Base-by-base conservation (phyloP, 805 yeast genomes). In the Kurtzmaniella cleridarum region DNA sequence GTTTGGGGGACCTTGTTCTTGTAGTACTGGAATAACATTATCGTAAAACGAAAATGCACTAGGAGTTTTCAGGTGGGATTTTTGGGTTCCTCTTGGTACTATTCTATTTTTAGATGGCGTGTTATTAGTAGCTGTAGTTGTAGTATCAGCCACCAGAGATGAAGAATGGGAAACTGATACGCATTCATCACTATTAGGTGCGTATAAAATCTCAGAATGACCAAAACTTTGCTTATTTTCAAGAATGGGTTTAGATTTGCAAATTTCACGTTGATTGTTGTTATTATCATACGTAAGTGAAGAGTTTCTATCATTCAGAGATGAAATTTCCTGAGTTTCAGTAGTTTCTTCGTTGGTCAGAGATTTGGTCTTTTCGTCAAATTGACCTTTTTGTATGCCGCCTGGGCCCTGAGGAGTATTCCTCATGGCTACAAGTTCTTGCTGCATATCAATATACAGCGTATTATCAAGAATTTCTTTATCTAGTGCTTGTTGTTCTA, bases 31-130 rank as follows among this genome's bases (percentile, higher is more conserved):
- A 39, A 69, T 66, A 41, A 68, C 54, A 6, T 65, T 41, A 36
- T 69, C 71, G 54, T 69, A 69, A 44, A 67, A 66, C 41, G 66
- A 72, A 48, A 65, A 68, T 18, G 66, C 49, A 9, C 59, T 50
- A n/a, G 53, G 48, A 13, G 55, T 42, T 17, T 46, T 48, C n/a
- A 46, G 45, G 38, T 40, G 53, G 29, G 15, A 15, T 32, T 36
- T 23, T 31, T 26, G 26, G 11, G 5, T 27, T 16, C 15, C 24
- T 27, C 17, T 14, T 27, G 36, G 14, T 5, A 7, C 15, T 24
- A 12, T 13, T 12, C 36, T 17, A n/a, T 32, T 32, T 7, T 35
- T 20, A 20, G 42, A 34, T 18, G 29, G 28, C 5, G 18, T 28
- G 20, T 27, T 38, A n/a, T 36, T 15, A 29, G 39, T 39, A 27